Evolutionary conservation across 768 basidiomycete species (phyloP), one percentile per base, ranked within the genome.

Genomic region (Neoboletus brunneissimus): DNA sequence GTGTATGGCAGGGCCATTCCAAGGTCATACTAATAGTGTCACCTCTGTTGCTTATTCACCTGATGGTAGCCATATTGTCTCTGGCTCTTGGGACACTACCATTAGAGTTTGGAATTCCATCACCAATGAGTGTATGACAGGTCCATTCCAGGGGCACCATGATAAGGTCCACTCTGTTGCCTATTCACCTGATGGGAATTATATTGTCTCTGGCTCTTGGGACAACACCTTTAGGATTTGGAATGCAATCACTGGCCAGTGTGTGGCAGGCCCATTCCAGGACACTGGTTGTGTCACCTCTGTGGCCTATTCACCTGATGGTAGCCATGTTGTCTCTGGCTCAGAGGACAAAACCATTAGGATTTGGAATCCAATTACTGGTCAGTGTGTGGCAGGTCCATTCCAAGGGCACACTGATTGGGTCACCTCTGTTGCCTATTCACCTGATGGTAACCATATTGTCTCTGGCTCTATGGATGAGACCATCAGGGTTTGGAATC

Each of bases 261-360:
- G 48, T 52, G 18, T 64, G 45, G 52, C 45, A 40, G 58, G 55
- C 48, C 50, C 55, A 32, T 27, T 57, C 12, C 31, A 55, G 2
- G 50, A 2, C 43, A 44, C 4, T 4, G 16, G 6, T 8, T 0
- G 0, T 0, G 35, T 37, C 35, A 37, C 16, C 8, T 60, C 63
- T 48, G 53, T 67, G 45, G 57, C 55, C 5, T 57, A 63, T 31
- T 72, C 69, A 48, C 64, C 59, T 27, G 48, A 63, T 61, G 56
- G 60, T 1, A 57, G 13, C 23, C 42, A 53, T 1, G 42, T 74
- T 32, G 62, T 59, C 32, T 67, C 69, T 52, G 64, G 67, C 12
- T 68, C 67, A 6, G 0, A 23, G 10, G 68, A 72, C 52, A 58
- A 54, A 22, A 67, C 59, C 0, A 42, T 71, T 8, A 66, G 63